A percentile compares a stretch with the other conserved stretches of the same genome.
These are phyloP conservation scores for Catharanthus roseus DNA, from an alignment of 257 asterid species.

Conservation along the genomic window DNA sequence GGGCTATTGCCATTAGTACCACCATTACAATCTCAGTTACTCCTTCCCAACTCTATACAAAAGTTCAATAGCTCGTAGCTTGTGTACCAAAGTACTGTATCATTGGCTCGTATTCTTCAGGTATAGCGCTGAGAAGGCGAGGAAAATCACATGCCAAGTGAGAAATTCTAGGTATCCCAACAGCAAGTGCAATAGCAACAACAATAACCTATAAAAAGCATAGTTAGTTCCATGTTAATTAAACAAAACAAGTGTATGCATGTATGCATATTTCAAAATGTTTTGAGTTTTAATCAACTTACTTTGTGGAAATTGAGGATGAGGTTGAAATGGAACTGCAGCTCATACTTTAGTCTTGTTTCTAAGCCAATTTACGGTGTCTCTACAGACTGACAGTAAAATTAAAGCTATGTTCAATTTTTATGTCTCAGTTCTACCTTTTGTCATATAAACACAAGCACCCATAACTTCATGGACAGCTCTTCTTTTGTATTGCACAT, in stretches of 20 bases:
- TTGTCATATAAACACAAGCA: conserved; percentile 76
- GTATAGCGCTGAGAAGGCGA: conserved; percentile 40
- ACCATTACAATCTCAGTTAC: conserved; percentile 76
- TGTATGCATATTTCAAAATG: not conserved
- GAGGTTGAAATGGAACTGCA: conserved; percentile 75
- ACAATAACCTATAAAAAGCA: no score
- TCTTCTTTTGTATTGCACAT: conserved; percentile 48
- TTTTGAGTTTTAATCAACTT: conserved; percentile 2
- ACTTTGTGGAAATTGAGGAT: conserved; percentile 81
- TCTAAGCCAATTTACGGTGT: conserved; percentile 90
- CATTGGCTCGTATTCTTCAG: no score
- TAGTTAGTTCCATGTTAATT: no score
- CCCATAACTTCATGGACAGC: conserved; percentile 65
- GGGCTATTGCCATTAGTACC: conserved; percentile 76
- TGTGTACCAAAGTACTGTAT: conserved; percentile 48
- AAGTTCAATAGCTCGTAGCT: conserved; percentile 58
- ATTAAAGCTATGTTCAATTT: conserved; percentile 93
- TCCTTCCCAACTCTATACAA: conserved; percentile 64
- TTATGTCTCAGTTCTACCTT: conserved; percentile 90
- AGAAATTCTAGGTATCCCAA: conserved; percentile 60
- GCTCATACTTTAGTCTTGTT: conserved; percentile 60
- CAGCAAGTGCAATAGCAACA: no score
- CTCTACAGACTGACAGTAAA: conserved; percentile 74
- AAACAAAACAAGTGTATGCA: not conserved
- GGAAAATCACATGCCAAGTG: conserved; percentile 80